These are phyloP conservation scores for Yarrowia sp. DNA, from an alignment of 805 yeast genomes.

Conservation along the genomic window DNA sequence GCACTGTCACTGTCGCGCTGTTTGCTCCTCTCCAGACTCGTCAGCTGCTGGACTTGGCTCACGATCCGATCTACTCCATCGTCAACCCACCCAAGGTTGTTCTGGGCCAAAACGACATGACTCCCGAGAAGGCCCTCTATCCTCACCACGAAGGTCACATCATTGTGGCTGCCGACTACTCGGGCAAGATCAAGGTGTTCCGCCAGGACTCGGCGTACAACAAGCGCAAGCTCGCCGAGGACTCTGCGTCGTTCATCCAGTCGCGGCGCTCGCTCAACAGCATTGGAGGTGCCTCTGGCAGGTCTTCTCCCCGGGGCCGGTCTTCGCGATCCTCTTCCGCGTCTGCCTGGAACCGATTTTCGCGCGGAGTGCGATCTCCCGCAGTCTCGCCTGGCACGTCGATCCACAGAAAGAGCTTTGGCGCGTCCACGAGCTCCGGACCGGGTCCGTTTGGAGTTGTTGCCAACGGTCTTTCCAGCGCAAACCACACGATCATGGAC, in stretches of 20 bases:
- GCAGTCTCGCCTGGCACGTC: conserved; percentile 16
- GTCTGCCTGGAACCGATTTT: conserved; percentile 18
- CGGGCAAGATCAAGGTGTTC: conserved; percentile 71
- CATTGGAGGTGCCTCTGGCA: conserved; percentile 18
- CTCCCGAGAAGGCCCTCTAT: conserved; percentile 7
- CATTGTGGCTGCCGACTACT: conserved; percentile 72
- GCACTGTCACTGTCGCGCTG: conserved; percentile 68
- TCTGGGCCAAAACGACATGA: conserved; percentile 27
- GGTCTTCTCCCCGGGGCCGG: conserved; percentile 22
- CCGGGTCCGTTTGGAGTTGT: background rate
- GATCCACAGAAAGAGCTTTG: background rate
- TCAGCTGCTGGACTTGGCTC: conserved; percentile 64
- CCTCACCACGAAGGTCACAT: conserved; percentile 43
- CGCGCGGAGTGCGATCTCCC: conserved; percentile 2
- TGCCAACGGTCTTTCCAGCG: conserved; percentile 4
- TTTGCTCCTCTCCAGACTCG: conserved; percentile 74
- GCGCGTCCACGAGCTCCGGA: background rate
- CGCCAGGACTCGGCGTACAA: conserved; percentile 71
- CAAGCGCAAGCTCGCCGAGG: conserved; percentile 31
- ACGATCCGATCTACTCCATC: conserved; percentile 75
- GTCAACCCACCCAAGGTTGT: conserved; percentile 39
- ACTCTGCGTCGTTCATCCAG: conserved; percentile 22
- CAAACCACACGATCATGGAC: conserved; percentile 11
- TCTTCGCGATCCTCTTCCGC: conserved; percentile 5
- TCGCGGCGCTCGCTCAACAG: conserved; percentile 3